These are phyloP conservation scores for Delitschia confertaspora DNA, from an alignment of 495 filamentous ascomycete species.

Conservation along the genomic window DNA sequence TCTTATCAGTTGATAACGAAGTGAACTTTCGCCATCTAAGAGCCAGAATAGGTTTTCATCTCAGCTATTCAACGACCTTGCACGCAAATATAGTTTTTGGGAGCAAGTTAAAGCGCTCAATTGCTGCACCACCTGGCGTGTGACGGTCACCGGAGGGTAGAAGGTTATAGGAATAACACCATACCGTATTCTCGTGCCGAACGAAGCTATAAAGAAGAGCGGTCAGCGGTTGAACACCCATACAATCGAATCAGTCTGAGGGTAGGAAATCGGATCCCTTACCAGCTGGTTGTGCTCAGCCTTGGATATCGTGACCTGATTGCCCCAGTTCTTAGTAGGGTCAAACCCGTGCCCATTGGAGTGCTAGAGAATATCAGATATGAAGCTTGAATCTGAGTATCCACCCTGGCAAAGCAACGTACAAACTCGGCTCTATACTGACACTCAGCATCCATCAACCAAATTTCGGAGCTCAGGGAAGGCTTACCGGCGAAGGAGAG, in stretches of 20 bases:
- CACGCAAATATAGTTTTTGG: too few species aligned
- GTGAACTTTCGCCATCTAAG: too few species aligned
- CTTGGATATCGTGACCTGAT: constrained; percentile 45
- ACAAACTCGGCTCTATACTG: constrained; percentile 38
- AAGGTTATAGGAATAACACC: too few species aligned
- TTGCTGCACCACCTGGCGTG: too few species aligned
- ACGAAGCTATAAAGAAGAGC: constrained; percentile 36
- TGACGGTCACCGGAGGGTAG: too few species aligned
- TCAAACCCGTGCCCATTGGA: constrained; percentile 28
- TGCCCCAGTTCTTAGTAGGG: constrained; percentile 21
- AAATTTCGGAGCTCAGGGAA: background rate
- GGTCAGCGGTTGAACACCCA: too few species aligned
- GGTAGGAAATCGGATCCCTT: constrained; percentile 21
- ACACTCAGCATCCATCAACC: constrained; percentile 1
- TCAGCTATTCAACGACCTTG: too few species aligned
- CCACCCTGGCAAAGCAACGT: constrained; percentile 10
- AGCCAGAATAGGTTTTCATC: too few species aligned
- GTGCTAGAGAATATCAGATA: constrained; percentile 34
- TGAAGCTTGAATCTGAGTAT: background rate
- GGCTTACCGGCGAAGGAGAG: constrained; percentile 35
- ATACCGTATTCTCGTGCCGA: constrained; percentile 38
- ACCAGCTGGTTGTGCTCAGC: constrained; percentile 49
- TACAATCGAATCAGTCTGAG: too few species aligned
- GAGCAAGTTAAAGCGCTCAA: too few species aligned
- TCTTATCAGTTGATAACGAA: too few species aligned